Evolutionary conservation across 2,329 filamentous ascomycete genomes (phyloP).

Genomic region (Microcyclosporella mali): DNA sequence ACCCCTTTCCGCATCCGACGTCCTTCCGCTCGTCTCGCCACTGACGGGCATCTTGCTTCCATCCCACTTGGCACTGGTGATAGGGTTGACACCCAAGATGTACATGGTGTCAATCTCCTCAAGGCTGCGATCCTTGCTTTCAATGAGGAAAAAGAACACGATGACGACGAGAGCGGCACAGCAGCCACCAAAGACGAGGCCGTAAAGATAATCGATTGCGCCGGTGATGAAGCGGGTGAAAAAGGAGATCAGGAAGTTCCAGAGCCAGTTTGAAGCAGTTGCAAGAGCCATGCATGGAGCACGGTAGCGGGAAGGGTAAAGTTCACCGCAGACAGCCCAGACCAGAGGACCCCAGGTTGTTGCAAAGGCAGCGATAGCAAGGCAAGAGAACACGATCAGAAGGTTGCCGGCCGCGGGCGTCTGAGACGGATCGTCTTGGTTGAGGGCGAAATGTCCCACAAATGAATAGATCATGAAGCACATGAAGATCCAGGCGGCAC

Average conservation of each 20-base stretch:
- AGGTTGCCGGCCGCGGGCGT: conserved; percentile 27
- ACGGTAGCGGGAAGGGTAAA: conserved; percentile 35
- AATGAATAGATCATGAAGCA: conserved; percentile 58
- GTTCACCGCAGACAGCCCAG: conserved; percentile 33
- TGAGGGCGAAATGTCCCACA: conserved; percentile 27
- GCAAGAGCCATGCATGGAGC: conserved; percentile 42
- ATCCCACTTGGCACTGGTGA: conserved; percentile 28
- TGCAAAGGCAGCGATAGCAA: conserved; percentile 33
- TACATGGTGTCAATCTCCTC: conserved; percentile 40
- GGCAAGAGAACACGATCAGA: conserved; percentile 33
- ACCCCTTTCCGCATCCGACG: conserved; percentile 12
- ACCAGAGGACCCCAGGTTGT: conserved; percentile 32
- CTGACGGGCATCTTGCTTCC: conserved; percentile 26
- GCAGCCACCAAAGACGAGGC: conserved; percentile 36
- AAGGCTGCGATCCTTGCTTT: conserved; percentile 32
- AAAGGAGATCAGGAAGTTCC: conserved; percentile 32
- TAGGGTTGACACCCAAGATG: conserved; percentile 30
- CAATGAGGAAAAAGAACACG: conserved; percentile 37
- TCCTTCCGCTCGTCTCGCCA: conserved; percentile 19
- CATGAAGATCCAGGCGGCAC: conserved; percentile 36
- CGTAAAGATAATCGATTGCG: conserved; percentile 36
- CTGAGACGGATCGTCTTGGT: conserved; percentile 15
- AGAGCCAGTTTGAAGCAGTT: conserved; percentile 40
- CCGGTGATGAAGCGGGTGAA: conserved; percentile 35
- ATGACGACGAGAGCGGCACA: conserved; percentile 29